Evolutionary conservation across 805 yeast genomes (phyloP), one percentile per base, ranked within the genome.

Genomic region (Sugiyamaella lignohabitans): DNA sequence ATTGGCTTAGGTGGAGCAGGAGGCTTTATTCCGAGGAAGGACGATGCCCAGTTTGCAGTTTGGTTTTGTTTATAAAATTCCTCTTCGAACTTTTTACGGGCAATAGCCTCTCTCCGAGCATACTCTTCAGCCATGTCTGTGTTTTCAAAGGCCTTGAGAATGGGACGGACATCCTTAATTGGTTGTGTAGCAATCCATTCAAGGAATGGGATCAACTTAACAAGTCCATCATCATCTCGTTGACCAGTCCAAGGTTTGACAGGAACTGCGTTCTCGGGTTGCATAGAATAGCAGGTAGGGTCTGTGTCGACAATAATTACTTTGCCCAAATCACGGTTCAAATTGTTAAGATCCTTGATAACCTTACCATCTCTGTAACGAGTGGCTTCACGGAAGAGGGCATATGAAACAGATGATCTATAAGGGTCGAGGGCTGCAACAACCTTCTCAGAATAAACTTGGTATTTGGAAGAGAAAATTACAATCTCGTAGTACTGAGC

Each of bases 401-500:
- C 86, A 62, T 87, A 87, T 20, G 93, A 81, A 56, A 93, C 79
- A 56, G 80, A 86, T 3, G 95, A 95, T 61, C 84, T 89, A 68
- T 84, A 79, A 17, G 98, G 98, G 67, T 93, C 99, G 60, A 93
- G 75, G 69, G 88, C 89, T 55, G 82, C 80, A 43, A 89, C 87
- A 37, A 87, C 78, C 57, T 76, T 82, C 60, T 89, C 96, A 48
- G 88, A 79, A 64, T 84, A 84, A 73, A 84, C 83, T 80, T 81
- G 82, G 59, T 84, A 83, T 63, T 86, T 86, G 51, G 88, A 80
- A 29, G 91, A 79, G 64, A 93, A 93, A 40, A 94, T 70, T 45
- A 93, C 98, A 63, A 93, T 82, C 71, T 93, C 99, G 68, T 91
- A 93, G 72, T 88, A 91, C 69, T 87, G 95, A 5, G 96, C 85